Evolutionary conservation across 2,329 filamentous ascomycete species (phyloP).

Genomic region (Penicillium expansum): DNA sequence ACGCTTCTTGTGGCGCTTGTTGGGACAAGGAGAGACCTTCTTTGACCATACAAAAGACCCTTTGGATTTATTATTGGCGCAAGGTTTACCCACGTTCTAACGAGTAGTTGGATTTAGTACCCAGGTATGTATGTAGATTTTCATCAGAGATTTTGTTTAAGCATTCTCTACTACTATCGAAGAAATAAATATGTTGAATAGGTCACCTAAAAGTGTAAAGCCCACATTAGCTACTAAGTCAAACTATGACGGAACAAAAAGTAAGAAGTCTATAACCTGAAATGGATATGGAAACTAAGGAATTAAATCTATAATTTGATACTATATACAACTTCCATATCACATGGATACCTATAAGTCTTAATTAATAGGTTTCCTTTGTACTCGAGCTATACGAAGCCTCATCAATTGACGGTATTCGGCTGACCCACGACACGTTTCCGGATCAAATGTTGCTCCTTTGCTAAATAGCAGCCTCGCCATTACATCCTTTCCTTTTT

Average conservation of each 20-base stretch:
- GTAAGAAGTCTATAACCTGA: neutral
- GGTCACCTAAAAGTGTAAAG: neutral
- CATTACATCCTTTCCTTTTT: too few relatives aligned
- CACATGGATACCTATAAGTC: too few relatives aligned
- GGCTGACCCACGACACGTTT: too few relatives aligned
- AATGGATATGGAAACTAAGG: neutral
- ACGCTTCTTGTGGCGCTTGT: too few relatives aligned
- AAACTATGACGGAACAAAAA: neutral
- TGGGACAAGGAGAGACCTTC: too few relatives aligned
- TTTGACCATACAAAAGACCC: neutral
- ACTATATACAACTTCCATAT: too few relatives aligned
- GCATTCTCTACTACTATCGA: neutral
- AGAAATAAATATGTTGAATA: neutral
- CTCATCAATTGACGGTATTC: too few relatives aligned
- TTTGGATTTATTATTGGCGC: neutral
- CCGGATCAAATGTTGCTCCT: too few relatives aligned
- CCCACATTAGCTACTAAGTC: neutral
- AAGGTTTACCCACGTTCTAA: neutral
- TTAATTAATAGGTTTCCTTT: too few relatives aligned
- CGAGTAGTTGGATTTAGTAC: neutral
- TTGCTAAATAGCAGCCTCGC: too few relatives aligned
- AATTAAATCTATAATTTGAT: neutral
- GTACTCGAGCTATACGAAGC: too few relatives aligned
- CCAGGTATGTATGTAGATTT: neutral
- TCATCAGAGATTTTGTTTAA: neutral